These are phyloP conservation scores for Viridothelium virens DNA, from an alignment of 495 filamentous ascomycete species.

Conservation along the genomic window DNA sequence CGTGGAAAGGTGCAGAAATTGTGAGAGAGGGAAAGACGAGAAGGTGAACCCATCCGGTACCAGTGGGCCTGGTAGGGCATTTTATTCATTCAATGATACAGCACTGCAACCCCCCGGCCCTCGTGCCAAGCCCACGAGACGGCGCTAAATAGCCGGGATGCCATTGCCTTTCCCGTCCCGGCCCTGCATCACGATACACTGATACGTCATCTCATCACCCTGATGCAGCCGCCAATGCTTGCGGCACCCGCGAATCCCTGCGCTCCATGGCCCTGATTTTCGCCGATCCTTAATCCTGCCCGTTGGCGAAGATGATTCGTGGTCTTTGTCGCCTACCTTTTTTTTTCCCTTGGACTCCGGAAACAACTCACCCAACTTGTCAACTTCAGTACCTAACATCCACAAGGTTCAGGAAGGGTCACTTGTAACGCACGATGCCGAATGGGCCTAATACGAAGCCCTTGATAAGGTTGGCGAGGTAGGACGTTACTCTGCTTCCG, in stretches of 20 bases:
- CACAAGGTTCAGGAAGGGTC: no score
- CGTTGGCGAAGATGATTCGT: no score
- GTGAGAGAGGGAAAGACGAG: background rate
- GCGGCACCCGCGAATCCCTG: background rate
- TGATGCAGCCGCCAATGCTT: background rate
- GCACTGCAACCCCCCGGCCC: background rate
- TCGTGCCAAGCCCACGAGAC: background rate
- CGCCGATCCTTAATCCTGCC: no score
- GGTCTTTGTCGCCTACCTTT: no score
- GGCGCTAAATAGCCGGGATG: background rate
- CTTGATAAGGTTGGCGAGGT: background rate
- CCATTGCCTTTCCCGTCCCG: slow-evolving; percentile 1
- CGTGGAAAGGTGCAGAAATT: no score
- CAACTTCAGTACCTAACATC: no score
- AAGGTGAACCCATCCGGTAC: no score
- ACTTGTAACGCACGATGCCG: no score
- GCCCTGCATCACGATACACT: background rate
- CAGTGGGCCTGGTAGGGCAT: no score
- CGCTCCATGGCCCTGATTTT: background rate
- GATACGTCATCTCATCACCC: slow-evolving; percentile 6
- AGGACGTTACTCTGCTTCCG: background rate
- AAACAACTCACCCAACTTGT: no score
- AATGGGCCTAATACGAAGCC: background rate
- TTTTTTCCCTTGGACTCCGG: no score
- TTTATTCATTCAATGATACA: background rate